Evolutionary conservation across 1,284 basidiomycete genomes (phyloP).

Genomic region (Rhodotorula sp.): DNA sequence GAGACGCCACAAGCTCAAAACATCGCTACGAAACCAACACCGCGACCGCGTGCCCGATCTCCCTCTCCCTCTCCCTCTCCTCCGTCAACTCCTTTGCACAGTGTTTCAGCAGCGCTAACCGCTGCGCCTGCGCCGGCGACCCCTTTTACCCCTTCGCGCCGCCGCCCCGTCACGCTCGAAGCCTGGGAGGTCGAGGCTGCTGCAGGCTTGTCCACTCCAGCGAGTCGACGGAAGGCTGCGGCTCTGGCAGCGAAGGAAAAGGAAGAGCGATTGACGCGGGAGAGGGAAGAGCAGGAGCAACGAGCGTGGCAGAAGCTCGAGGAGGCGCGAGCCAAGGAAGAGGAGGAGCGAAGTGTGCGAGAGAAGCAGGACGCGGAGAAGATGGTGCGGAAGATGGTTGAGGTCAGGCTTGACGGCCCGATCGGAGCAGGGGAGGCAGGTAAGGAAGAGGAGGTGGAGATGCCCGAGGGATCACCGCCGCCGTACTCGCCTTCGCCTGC

Average conservation of each 20-base stretch:
- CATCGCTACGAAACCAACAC: background rate
- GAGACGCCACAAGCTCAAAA: background rate
- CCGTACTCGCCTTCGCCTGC: slow-evolving; percentile 15
- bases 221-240: slow-evolving; percentile 18
- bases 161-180: slow-evolving; percentile 19
- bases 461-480: slow-evolving; percentile 10
- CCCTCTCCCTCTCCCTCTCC: background rate
- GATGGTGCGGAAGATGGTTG: background rate
- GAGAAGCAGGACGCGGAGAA: background rate
- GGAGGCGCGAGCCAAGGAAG: background rate
- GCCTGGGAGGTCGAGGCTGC: slow-evolving; percentile 32
- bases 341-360: background rate
- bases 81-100: background rate
- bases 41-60: background rate
- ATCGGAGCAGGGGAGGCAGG: background rate
- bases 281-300: background rate
- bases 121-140: background rate
- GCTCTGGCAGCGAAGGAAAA: slow-evolving; percentile 9
- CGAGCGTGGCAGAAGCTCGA: background rate
- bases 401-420: background rate
- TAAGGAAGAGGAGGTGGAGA: background rate
- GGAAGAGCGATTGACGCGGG: background rate
- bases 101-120: too few relatives aligned
- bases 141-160: background rate
- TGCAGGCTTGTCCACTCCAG: slow-evolving; percentile 20